Base-by-base conservation (phyloP, 352 stramenopile species). In the Globisporangium iwayamae region DNA sequence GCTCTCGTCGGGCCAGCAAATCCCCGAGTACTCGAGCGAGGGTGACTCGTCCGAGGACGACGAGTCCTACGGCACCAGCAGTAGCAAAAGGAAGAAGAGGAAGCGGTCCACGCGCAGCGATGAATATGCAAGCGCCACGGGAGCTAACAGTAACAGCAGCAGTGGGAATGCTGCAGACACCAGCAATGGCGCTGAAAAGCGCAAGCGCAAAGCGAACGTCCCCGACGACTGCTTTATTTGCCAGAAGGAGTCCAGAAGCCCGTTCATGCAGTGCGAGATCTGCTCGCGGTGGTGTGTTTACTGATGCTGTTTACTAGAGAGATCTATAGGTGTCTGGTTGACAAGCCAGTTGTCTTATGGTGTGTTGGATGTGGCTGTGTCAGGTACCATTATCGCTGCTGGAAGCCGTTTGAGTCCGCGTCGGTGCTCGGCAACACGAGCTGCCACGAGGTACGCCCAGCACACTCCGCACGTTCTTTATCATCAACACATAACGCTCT, bases 1-100 rank as follows among this genome's bases (percentile, higher is more conserved):
- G 71, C 72, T 93, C n/a, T 75, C 72, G 11, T 90, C 84, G 0
- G 84, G 84, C 8, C 78, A 88, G 74, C 79, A 90, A 63, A 90
- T 93, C 66, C 84, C 84, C 52, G 81, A 91, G 77, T 91, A 88
- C 72, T 93, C 84, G 30, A 86, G 73, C 55, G 80, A 89, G 46
- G 70, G 84, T 13, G 81, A 90, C 22, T 62, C 45, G 20, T 89
- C 78, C 59, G 74, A 78, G 22, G 83, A 88, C 61, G 81, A 89
- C 34, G 67, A 76, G 55, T 51, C 57, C 62, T 84, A 76, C 55
- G 45, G 61, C 43, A 61, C 67, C 67, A 50, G 43, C 28, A 62
- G 39, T 38, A 67, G 47, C 14, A 68, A 65, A 3, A 48, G 4
- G 34, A 48, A 43, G 13, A 56, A 36, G 16, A 18, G 22, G 28